These are phyloP conservation scores for Sanguinoderma infundibulare DNA, from an alignment of 1,284 basidiomycete species.

Conservation along the genomic window DNA sequence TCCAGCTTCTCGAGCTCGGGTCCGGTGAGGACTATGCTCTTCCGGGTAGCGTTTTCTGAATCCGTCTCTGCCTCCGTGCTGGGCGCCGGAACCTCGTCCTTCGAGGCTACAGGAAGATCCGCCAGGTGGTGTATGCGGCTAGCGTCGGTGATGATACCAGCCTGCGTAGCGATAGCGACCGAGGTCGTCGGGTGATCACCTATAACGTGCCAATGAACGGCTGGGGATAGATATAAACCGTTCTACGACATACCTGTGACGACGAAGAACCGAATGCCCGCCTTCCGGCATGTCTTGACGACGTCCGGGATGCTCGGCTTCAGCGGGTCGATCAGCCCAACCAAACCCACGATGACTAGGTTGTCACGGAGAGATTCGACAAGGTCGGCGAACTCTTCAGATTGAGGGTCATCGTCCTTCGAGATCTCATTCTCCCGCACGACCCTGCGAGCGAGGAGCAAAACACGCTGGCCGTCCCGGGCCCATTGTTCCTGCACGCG, in stretches of 20 bases:
- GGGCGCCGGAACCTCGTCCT: slow-evolving; percentile 1
- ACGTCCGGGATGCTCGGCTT: slow-evolving; percentile 60
- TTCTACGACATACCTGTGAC: slow-evolving; percentile 59
- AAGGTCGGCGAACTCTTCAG: slow-evolving; percentile 44
- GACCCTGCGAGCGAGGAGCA: slow-evolving; percentile 47
- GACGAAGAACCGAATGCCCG: slow-evolving; percentile 69
- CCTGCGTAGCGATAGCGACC: slow-evolving; percentile 60
- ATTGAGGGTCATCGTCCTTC: slow-evolving; percentile 36
- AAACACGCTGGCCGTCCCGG: slow-evolving; percentile 60
- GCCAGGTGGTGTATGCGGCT: slow-evolving; percentile 42
- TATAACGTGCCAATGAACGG: slow-evolving; percentile 26
- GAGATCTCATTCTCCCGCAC: slow-evolving; percentile 35
- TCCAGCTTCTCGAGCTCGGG: slow-evolving; percentile 51
- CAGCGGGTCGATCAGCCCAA: slow-evolving; percentile 68
- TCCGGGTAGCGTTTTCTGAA: slow-evolving; percentile 17
- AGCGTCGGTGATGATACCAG: slow-evolving; percentile 58
- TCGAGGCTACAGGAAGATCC: slow-evolving; percentile 39
- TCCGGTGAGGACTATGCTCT: slow-evolving; percentile 53
- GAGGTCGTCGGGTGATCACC: slow-evolving; percentile 56
- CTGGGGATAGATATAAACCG: not conserved
- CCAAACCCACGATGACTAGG: slow-evolving; percentile 63
- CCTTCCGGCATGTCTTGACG: slow-evolving; percentile 52
- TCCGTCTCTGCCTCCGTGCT: slow-evolving; percentile 19
- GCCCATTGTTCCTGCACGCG: slow-evolving; percentile 57
- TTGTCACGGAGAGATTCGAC: slow-evolving; percentile 41